These are phyloP conservation scores for Plenodomus lindquistii DNA, from an alignment of 2,329 filamentous ascomycete genomes.

Conservation along the genomic window DNA sequence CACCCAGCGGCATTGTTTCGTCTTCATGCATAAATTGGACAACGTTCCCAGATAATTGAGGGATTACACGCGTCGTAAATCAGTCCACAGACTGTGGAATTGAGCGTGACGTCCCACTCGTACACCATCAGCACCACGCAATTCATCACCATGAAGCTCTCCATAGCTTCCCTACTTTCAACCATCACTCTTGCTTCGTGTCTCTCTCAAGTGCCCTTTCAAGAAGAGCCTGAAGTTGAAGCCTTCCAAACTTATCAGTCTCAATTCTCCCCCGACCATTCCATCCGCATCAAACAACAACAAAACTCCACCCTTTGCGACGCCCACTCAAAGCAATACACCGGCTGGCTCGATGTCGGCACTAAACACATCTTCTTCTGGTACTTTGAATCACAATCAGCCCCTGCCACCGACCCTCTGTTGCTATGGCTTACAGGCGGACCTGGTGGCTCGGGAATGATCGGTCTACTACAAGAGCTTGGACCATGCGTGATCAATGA, in stretches of 20 bases:
- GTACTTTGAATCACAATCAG: slow-evolving; percentile 49
- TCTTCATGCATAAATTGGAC: neutral
- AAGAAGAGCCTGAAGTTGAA: slow-evolving; percentile 31
- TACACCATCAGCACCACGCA: too few species aligned
- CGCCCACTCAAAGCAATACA: slow-evolving; percentile 41
- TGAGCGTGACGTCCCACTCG: too few species aligned
- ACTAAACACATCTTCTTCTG: slow-evolving; percentile 53
- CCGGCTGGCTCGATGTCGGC: slow-evolving; percentile 44
- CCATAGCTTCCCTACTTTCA: slow-evolving; percentile 9
- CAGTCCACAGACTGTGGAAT: too few species aligned
- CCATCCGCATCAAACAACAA: slow-evolving; percentile 40
- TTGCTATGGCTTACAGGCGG: slow-evolving; percentile 50
- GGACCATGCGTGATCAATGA: slow-evolving; percentile 46
- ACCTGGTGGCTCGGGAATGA: slow-evolving; percentile 43
- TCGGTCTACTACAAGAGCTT: slow-evolving; percentile 43
- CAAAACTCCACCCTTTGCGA: slow-evolving; percentile 39
- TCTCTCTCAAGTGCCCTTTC: slow-evolving; percentile 35
- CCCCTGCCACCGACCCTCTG: slow-evolving; percentile 42
- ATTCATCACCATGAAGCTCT: slow-evolving; percentile 20
- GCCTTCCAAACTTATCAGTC: slow-evolving; percentile 38
- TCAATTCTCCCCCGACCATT: slow-evolving; percentile 36
- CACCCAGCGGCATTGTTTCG: neutral
- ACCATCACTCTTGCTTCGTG: slow-evolving; percentile 8
- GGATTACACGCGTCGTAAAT: too few species aligned
- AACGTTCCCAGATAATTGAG: too few species aligned